Conservation (phyloP, 495 filamentous ascomycete species). For the Trichoderma virens region DNA sequence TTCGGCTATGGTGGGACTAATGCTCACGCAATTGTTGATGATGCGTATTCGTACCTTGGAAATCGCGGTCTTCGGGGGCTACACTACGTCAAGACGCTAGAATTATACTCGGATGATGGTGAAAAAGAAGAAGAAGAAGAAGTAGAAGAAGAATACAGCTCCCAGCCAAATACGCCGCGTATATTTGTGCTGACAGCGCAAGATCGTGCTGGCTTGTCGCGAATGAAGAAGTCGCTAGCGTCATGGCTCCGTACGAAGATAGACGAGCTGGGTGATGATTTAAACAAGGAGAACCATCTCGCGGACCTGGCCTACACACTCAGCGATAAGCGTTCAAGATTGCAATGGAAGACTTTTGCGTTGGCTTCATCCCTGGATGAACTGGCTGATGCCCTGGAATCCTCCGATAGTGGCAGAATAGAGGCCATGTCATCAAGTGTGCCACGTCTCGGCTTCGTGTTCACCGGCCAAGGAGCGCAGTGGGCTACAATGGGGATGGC, state of each 20-base stretch:
- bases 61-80: not conserved
- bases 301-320: constrained; percentile 29
- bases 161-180: not conserved
- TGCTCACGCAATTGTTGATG: constrained; percentile 21
- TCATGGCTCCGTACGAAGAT: not conserved
- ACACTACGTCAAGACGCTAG: not conserved
- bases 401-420: constrained; percentile 18
- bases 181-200: not conserved
- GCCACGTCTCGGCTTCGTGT: constrained; percentile 26
- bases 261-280: not conserved
- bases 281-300: constrained; percentile 17
- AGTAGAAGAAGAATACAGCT: not conserved
- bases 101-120: no score
- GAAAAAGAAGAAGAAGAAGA: no score
- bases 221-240: not conserved
- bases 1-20: constrained; percentile 23
- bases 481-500: constrained; percentile 50
- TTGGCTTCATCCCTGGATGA: constrained; percentile 13
- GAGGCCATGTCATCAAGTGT: constrained; percentile 7
- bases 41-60: not conserved
- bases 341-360: constrained; percentile 20
- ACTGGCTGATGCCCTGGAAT: constrained; percentile 17
- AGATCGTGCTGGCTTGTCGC: not conserved
- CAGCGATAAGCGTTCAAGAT: constrained; percentile 21
- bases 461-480: constrained; percentile 43